A percentile compares a stretch with the other conserved stretches of the same genome.
Evolutionary conservation across 2,329 filamentous ascomycete genomes (phyloP).

Genomic region (Paraphaeosphaeria minitans): DNA sequence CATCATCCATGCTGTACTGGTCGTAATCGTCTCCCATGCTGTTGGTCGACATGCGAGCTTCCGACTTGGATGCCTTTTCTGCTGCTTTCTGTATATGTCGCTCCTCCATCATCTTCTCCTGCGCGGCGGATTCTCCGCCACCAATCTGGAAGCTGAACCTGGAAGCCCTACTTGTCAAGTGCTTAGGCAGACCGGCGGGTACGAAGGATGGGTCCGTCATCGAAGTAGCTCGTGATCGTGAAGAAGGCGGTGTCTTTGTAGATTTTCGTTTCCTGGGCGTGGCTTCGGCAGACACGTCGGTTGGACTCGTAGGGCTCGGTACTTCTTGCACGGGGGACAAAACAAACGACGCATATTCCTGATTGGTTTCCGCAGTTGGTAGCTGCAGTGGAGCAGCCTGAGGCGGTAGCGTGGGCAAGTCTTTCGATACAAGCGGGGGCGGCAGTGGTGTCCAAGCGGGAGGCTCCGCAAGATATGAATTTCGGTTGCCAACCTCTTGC

Average conservation of each 20-base stretch:
- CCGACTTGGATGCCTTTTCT: constrained; percentile 58
- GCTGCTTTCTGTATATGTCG: constrained; percentile 70
- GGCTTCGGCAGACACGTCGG: constrained; percentile 29
- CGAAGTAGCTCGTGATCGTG: constrained; percentile 45
- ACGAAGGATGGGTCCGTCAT: constrained; percentile 44
- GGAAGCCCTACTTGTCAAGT: constrained; percentile 69
- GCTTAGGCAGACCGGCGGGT: constrained; percentile 48
- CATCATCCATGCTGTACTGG: constrained; percentile 44
- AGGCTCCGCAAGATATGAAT: constrained; percentile 39
- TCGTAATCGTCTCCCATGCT: constrained; percentile 46
- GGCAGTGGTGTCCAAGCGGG: constrained; percentile 23
- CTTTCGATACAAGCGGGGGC: constrained; percentile 16
- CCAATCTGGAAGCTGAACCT: constrained; percentile 84
- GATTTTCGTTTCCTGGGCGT: constrained; percentile 41
- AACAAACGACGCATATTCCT: constrained; percentile 30
- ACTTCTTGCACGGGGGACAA: constrained; percentile 44
- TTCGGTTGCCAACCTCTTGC: constrained; percentile 51
- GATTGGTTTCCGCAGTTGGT: constrained; percentile 24
- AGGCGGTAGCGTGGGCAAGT: constrained; percentile 11
- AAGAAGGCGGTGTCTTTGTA: constrained; percentile 42
- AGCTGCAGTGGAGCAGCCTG: constrained; percentile 17
- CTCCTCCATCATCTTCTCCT: constrained; percentile 74
- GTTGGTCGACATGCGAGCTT: constrained; percentile 42
- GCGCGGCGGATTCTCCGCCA: constrained; percentile 65
- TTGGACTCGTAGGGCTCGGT: constrained; percentile 32